These are phyloP conservation scores for Scheffersomyces stambukii DNA, from an alignment of 1,139 yeast species.

Conservation along the genomic window DNA sequence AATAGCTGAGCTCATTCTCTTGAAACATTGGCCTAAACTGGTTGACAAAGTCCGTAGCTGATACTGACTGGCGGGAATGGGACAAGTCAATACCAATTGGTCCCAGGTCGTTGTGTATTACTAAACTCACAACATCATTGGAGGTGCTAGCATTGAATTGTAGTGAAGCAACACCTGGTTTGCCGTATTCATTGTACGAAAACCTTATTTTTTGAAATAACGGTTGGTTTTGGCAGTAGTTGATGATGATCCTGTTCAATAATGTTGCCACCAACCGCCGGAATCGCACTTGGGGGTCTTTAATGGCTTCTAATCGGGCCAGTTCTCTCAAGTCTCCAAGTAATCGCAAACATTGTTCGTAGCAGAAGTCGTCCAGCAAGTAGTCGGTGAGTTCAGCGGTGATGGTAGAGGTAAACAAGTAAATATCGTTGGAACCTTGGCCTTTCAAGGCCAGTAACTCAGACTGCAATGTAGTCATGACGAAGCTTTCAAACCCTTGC, in stretches of 20 bases:
- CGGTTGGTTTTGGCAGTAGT: conserved; percentile 11
- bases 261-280: conserved; percentile 20
- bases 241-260: conserved; percentile 24
- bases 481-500: neutral
- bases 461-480: neutral
- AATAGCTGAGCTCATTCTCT: conserved; percentile 31
- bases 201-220: conserved; percentile 20
- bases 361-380: conserved; percentile 31
- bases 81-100: conserved; percentile 65
- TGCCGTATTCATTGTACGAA: conserved; percentile 30
- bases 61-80: conserved; percentile 40
- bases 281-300: conserved; percentile 12
- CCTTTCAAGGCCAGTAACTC: neutral
- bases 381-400: conserved; percentile 10
- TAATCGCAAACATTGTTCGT: conserved; percentile 30
- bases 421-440: too few species aligned
- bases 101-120: conserved; percentile 24
- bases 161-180: conserved; percentile 24
- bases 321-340: conserved; percentile 32
- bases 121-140: conserved; percentile 43
- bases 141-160: conserved; percentile 57
- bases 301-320: conserved; percentile 25
- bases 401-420: neutral
- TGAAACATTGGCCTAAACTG: conserved; percentile 52
- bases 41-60: conserved; percentile 27